Conservation (phyloP, 805 yeast genomes). For the Barnettozyma salicaria region DNA sequence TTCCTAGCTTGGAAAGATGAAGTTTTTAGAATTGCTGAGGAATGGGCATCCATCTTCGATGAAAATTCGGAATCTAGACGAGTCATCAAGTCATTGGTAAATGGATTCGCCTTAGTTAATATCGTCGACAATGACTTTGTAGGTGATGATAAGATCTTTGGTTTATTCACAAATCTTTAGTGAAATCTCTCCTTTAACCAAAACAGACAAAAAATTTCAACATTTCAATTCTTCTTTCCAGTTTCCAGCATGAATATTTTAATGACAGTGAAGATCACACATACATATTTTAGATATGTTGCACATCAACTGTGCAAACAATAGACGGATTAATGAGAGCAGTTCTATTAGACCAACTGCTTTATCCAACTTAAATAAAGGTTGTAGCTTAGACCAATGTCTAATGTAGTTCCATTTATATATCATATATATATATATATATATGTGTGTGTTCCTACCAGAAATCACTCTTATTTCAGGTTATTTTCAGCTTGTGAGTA, state of each 20-base stretch:
- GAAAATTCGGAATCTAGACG: constrained; percentile 29
- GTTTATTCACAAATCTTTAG: constrained; percentile 36
- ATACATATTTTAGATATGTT: neutral
- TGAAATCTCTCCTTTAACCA: neutral
- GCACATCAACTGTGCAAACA: constrained; percentile 7
- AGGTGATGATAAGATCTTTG: constrained; percentile 52
- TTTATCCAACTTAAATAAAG: constrained; percentile 2
- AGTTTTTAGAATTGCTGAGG: constrained; percentile 73
- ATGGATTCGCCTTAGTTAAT: constrained; percentile 70
- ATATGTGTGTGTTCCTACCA: too few relatives aligned
- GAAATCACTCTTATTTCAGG: too few relatives aligned
- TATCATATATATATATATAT: too few relatives aligned
- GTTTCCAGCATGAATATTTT: constrained; percentile 5
- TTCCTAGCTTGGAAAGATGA: constrained; percentile 98
- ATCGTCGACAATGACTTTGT: constrained; percentile 84
- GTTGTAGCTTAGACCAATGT: too few relatives aligned
- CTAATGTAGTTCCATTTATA: too few relatives aligned
- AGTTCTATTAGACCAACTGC: neutral
- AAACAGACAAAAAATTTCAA: constrained; percentile 5
- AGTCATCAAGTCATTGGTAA: constrained; percentile 39
- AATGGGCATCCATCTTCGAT: constrained; percentile 62
- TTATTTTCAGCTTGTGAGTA: too few relatives aligned
- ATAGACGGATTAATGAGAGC: constrained; percentile 4
- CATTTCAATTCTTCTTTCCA: constrained; percentile 6
- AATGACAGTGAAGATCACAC: constrained; percentile 3